These are phyloP conservation scores for Xylariaceae sp. DNA, from an alignment of 2,329 filamentous ascomycete genomes.

Conservation along the genomic window DNA sequence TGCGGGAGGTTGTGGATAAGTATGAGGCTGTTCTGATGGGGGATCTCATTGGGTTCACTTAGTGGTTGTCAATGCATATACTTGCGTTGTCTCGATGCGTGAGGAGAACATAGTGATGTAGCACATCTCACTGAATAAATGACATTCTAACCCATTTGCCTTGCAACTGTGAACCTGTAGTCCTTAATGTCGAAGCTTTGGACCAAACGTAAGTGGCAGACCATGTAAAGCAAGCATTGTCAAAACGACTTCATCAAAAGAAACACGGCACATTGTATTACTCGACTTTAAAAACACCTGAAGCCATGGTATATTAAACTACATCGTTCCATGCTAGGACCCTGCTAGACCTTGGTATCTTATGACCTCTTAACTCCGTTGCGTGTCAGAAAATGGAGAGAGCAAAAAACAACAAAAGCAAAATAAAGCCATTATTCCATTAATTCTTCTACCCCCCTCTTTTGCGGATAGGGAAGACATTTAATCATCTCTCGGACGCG, in stretches of 20 bases:
- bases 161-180: no score
- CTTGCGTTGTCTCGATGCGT: not conserved
- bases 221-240: no score
- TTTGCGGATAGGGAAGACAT: not conserved
- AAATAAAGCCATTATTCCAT: not conserved
- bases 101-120: not conserved
- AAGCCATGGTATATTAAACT: not conserved
- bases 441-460: not conserved
- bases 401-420: not conserved
- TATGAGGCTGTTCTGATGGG: slow-evolving; percentile 75
- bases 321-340: not conserved
- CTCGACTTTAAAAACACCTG: not conserved
- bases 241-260: no score
- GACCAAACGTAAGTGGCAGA: no score
- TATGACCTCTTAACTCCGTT: slow-evolving; percentile 5
- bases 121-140: no score
- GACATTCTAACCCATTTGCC: no score
- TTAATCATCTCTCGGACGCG: slow-evolving; percentile 10
- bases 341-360: not conserved
- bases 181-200: no score
- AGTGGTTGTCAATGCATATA: not conserved
- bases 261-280: not conserved
- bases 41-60: slow-evolving; percentile 47
- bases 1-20: slow-evolving; percentile 75
- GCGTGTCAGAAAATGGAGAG: not conserved